A percentile compares a stretch with the other conserved stretches of the same genome.
phyloP scores from a whole-genome alignment of 345 rosid genomes.

The Eutrema yunnanense region DNA sequence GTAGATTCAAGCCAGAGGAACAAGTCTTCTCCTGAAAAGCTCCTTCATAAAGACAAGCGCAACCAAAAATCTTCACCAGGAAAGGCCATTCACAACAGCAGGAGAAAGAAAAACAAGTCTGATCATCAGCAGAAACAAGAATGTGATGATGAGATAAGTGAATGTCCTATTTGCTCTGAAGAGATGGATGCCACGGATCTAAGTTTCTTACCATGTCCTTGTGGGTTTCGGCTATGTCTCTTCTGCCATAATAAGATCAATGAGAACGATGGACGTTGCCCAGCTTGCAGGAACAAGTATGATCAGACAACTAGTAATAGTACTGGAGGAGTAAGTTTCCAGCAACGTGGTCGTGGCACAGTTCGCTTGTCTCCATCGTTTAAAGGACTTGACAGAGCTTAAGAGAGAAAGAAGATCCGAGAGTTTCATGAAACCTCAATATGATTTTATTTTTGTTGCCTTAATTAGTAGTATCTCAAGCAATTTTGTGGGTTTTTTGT shows the following conservation, averaged over 20 bases:
- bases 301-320: not conserved
- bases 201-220: conserved; percentile 36
- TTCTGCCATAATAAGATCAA: conserved; percentile 40
- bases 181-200: conserved; percentile 42
- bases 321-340: conserved; percentile 4
- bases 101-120: conserved; percentile 16
- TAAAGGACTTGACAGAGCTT: conserved; percentile 23
- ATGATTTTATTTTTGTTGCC: not conserved
- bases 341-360: conserved; percentile 14
- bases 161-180: conserved; percentile 40
- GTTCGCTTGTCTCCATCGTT: conserved; percentile 22
- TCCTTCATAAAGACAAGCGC: not conserved
- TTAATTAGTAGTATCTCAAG: not conserved
- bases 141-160: not conserved
- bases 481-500: not conserved
- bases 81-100: not conserved
- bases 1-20: conserved; percentile 17
- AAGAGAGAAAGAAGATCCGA: not conserved
- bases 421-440: not conserved
- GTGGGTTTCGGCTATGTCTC: conserved; percentile 41
- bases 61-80: not conserved
- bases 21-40: not conserved
- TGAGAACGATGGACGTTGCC: conserved; percentile 36
- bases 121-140: conserved; percentile 4
- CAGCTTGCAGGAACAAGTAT: conserved; percentile 36